Base-by-base conservation (phyloP, 2,329 filamentous ascomycete species). In the Trematosphaeria pertusa region DNA sequence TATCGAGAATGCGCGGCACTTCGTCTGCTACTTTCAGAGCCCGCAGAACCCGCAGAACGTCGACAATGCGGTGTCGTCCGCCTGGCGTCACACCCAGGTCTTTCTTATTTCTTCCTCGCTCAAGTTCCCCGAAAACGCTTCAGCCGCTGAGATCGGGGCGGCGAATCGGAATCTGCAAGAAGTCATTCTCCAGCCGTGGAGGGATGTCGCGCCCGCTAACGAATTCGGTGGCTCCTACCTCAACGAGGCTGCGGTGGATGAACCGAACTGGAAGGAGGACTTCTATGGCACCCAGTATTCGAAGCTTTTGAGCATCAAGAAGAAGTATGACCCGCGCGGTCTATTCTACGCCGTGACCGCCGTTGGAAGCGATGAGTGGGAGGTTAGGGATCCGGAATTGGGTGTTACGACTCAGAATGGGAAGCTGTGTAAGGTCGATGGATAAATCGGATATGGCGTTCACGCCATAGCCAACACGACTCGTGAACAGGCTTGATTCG, bases 241-340 rank as follows among this genome's bases (percentile, higher is more conserved):
- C 28, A 67, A 67, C 24, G 65, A 69, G 46, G 64, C 62, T 0
- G 56, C 62, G 31, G 41, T 63, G 3, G 43, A 52, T 8, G 59
- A 68, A 34, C 62, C 59, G 1, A 43, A 58, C 19, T 69, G 61
- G 56, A 59, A 67, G 22, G 37, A 49, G 10, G 56, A 52, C 20
- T 69, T 67, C 36, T 70, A 58, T 43, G 67, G 67, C 5, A 40
- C 24, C 1, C 54, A 67, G 24, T 71, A 71, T 37, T 41, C 45
- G 1, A 46, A 55, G 20, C 35, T 71, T 15, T 24, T 67, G 21
- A 32, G 45, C 10, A 15, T 69, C 21, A 69, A 68, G 55, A 38
- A 51, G 24, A 55, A 59, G 38, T 50, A 53, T 46, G 65, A 69
- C 49, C 62, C 65, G 0, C 52, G 45, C 11, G 37, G 45, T 5